Conservation (phyloP, 441 rosid genomes). For the Erysimum cheiri region DNA sequence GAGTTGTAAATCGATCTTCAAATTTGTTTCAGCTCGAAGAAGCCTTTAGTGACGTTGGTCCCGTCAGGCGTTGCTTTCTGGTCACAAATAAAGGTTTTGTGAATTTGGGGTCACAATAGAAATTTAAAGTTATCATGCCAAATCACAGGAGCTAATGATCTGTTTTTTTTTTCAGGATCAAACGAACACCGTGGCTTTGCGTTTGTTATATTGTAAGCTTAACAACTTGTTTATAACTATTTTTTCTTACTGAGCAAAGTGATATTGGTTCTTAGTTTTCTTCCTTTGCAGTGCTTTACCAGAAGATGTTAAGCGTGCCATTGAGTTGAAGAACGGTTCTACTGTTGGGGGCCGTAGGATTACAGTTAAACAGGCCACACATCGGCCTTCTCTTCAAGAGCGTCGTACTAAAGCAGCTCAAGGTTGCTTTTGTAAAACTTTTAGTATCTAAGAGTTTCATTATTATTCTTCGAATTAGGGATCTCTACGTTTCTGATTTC, state of each 20-base stretch:
- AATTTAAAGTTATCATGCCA: neutral
- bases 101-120: constrained; percentile 3
- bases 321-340: constrained; percentile 73
- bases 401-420: constrained; percentile 59
- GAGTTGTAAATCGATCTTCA: neutral
- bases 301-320: constrained; percentile 85
- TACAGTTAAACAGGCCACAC: constrained; percentile 81
- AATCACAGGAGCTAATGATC: constrained; percentile 10
- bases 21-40: constrained; percentile 72
- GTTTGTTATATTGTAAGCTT: constrained; percentile 87
- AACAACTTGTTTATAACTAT: neutral
- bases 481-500: neutral
- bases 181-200: constrained; percentile 85
- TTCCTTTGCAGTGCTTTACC: constrained; percentile 68
- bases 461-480: too few species aligned
- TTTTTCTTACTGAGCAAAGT: neutral
- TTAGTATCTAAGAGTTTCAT: constrained; percentile 4
- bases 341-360: constrained; percentile 83
- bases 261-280: constrained; percentile 13
- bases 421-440: constrained; percentile 52
- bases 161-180: constrained; percentile 59
- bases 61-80: constrained; percentile 87
- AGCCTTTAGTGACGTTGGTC: constrained; percentile 87
- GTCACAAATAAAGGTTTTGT: constrained; percentile 74
- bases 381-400: constrained; percentile 75